These are phyloP conservation scores for Paecilomyces sp. DNA, from an alignment of 2,329 filamentous ascomycete genomes.

Conservation along the genomic window DNA sequence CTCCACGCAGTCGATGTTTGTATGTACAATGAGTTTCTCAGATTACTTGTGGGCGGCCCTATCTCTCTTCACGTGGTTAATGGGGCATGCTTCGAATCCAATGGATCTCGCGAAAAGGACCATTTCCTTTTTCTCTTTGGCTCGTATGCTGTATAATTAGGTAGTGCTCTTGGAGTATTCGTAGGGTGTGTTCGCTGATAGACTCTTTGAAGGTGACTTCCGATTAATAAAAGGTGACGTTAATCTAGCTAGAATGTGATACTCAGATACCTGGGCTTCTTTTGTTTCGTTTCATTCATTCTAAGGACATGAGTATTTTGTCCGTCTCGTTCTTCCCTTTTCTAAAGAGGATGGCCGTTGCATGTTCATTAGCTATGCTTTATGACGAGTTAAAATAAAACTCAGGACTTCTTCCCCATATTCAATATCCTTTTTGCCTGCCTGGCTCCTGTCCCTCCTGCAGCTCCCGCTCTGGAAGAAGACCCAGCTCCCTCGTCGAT, in stretches of 20 bases:
- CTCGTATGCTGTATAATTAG: not conserved
- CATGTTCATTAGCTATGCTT: not conserved
- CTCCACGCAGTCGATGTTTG: conserved; percentile 17
- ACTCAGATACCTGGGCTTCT: not conserved
- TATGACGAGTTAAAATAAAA: not conserved
- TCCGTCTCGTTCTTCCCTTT: not conserved
- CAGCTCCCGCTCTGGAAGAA: conserved; percentile 11
- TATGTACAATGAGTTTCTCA: not conserved
- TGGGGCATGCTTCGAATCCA: not conserved
- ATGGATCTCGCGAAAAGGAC: not conserved
- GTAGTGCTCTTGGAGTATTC: not conserved
- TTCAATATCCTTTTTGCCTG: conserved; percentile 29
- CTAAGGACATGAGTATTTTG: not conserved
- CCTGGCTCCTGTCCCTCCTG: conserved; percentile 11
- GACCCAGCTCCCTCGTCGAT: conserved; percentile 28
- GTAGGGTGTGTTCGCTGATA: not conserved
- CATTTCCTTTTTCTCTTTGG: not conserved
- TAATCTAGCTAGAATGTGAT: not conserved
- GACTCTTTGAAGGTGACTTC: no score
- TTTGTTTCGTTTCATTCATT: not conserved
- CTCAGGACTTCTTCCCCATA: conserved; percentile 24
- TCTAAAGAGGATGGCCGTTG: not conserved
- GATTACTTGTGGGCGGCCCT: not conserved
- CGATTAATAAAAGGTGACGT: not conserved
- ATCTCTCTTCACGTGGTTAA: not conserved